Base-by-base conservation (phyloP, 345 rosid genomes). In the Sonneratia alba region DNA sequence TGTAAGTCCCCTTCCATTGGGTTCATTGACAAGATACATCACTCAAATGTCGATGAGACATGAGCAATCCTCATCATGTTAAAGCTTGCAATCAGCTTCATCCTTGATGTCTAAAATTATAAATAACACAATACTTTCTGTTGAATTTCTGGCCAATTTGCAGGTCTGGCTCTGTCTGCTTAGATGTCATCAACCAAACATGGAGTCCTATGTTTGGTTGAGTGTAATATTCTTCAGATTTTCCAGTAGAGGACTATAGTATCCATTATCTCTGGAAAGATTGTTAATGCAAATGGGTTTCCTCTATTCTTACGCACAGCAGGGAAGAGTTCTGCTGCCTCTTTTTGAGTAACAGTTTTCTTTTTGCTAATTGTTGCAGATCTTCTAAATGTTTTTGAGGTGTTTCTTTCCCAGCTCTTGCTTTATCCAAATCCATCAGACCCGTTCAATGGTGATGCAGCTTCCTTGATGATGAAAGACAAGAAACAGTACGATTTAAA, bases 131-230 rank as follows among this genome's bases (percentile, higher is more conserved):
- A 9, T 68, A 32, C 19, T 10, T 42, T 22, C 53, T 48, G 55
- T 68, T 48, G 36, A 22, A n/a, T 42, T n/a, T 68, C 21, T 12
- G 36, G 55, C 37, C 18, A 43, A 65, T 71, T 75, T 67, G 57
- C 86, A 89, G 91, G 71, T 89, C 88, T 12, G 94, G 94, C 69
- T 87, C 89, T 69, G 87, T 87, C 37, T 89, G 94, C 81, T 79
- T 85, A 84, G 89, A 89, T 75, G 89, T 89, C 36, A 89, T 89
- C 79, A 89, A 87, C 75, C 91, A 89, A 55, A 84, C 89, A 47
- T 89, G 91, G 94, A 89, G 89, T 78, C 94, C 94, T 70, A 87
- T 89, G 91, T 89, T 89, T 75, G 89, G 89, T 27, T 89, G 80
- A 84, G 73, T 69, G 40, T 56, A 22, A 73, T 43, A 69, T n/a